Percentiles rank a stretch among this genome's conserved stretches.
phyloP scores from a whole-genome alignment of 2,329 filamentous ascomycete species.

The Grosmannia clavigera region DNA sequence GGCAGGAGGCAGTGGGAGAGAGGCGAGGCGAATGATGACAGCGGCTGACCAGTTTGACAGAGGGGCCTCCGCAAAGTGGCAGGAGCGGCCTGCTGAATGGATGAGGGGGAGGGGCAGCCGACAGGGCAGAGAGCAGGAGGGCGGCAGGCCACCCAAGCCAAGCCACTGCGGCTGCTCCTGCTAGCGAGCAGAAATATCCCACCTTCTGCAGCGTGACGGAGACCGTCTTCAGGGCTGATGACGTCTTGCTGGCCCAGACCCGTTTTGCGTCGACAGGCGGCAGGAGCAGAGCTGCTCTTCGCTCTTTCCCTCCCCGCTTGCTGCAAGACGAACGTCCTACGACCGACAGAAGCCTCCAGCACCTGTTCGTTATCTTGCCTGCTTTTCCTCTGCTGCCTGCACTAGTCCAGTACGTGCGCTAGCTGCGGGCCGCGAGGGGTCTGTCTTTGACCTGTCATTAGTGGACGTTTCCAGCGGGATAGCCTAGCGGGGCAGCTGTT shows the following conservation, averaged over 20 bases:
- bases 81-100: not conserved
- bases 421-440: not conserved
- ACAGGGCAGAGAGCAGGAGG: not conserved
- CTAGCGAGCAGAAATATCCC: not conserved
- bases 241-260: not conserved
- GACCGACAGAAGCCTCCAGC: not conserved
- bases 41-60: not conserved
- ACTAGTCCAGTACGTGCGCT: not conserved
- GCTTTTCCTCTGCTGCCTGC: not conserved
- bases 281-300: not conserved
- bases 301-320: not conserved
- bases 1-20: not conserved
- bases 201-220: not conserved
- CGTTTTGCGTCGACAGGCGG: not conserved
- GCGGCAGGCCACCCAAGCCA: not conserved
- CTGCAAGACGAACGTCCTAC: not conserved
- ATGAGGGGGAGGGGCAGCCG: conserved; percentile 2
- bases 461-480: not conserved
- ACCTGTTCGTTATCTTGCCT: no score
- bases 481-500: not conserved
- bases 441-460: not conserved
- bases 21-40: not conserved
- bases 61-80: not conserved
- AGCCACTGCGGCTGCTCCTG: not conserved
- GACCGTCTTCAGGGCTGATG: not conserved